Percentiles rank a stretch among this genome's conserved stretches.
Conservation (phyloP, 2,329 filamentous ascomycete genomes). For the Xylaria sp. region DNA sequence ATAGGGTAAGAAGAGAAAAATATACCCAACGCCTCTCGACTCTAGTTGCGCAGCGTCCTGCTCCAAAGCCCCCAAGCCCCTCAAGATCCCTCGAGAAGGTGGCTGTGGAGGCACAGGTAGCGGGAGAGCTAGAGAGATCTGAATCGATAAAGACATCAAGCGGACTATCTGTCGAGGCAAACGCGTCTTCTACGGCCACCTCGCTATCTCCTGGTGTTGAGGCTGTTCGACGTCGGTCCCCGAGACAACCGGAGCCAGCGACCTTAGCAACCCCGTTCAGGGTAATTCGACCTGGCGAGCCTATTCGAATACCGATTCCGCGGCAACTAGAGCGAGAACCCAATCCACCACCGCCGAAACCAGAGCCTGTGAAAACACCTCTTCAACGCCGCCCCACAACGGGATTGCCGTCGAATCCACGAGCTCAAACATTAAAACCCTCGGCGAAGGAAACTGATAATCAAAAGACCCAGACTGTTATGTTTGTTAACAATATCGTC, state of each 20-base stretch:
- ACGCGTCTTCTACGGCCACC: slow-evolving; percentile 58
- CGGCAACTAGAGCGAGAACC: slow-evolving; percentile 50
- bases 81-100: slow-evolving; percentile 49
- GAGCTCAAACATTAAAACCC: slow-evolving; percentile 51
- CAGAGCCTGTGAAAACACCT: slow-evolving; percentile 53
- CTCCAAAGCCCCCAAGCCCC: slow-evolving; percentile 52
- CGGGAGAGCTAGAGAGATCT: slow-evolving; percentile 45
- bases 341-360: slow-evolving; percentile 43
- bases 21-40: slow-evolving; percentile 46
- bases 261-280: slow-evolving; percentile 42
- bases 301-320: slow-evolving; percentile 50
- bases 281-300: slow-evolving; percentile 46
- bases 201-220: slow-evolving; percentile 64
- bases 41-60: slow-evolving; percentile 52
- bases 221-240: slow-evolving; percentile 63
- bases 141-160: slow-evolving; percentile 44
- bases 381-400: slow-evolving; percentile 58
- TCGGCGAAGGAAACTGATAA: slow-evolving; percentile 46
- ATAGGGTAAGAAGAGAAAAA: slow-evolving; percentile 57
- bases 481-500: slow-evolving; percentile 67
- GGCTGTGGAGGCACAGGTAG: slow-evolving; percentile 55
- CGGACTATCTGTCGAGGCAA: slow-evolving; percentile 49
- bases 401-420: slow-evolving; percentile 62
- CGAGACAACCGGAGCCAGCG: slow-evolving; percentile 51
- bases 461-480: slow-evolving; percentile 59